Evolutionary conservation across 2,329 filamentous ascomycete species (phyloP).

Genomic region (Aspergillus sergii): DNA sequence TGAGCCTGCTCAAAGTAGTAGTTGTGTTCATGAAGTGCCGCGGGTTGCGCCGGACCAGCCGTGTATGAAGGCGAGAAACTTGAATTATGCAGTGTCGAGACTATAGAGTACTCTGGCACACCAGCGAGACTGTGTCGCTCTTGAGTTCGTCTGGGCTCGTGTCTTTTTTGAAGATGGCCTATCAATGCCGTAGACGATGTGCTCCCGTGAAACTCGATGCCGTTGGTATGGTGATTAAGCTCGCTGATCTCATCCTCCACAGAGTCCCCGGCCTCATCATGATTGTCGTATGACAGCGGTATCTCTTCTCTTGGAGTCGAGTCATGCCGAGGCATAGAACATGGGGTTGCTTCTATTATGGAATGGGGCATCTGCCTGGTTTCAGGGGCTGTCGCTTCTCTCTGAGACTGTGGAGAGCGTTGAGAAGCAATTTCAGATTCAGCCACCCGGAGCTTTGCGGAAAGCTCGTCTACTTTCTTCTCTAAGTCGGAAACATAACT

Average conservation of each 20-base stretch:
- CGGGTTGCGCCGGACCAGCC: slow-evolving; percentile 23
- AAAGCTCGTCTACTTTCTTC: slow-evolving; percentile 35
- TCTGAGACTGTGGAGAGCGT: slow-evolving; percentile 15
- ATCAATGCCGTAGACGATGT: slow-evolving; percentile 51
- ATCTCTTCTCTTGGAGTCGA: slow-evolving; percentile 22
- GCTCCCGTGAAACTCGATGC: slow-evolving; percentile 53
- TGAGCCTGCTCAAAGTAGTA: slow-evolving; percentile 50
- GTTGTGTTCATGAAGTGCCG: slow-evolving; percentile 31
- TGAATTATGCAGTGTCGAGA: slow-evolving; percentile 51
- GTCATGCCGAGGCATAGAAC: slow-evolving; percentile 25
- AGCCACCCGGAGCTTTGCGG: slow-evolving; percentile 26
- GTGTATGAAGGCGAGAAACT: slow-evolving; percentile 41
- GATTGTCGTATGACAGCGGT: slow-evolving; percentile 18
- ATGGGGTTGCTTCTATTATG: slow-evolving; percentile 25
- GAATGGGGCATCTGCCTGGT: slow-evolving; percentile 9
- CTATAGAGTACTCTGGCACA: slow-evolving; percentile 39
- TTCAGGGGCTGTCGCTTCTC: slow-evolving; percentile 1
- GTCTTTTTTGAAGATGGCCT: slow-evolving; percentile 42
- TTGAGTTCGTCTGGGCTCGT: slow-evolving; percentile 25
- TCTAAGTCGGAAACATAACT: slow-evolving; percentile 42
- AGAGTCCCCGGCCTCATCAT: slow-evolving; percentile 29
- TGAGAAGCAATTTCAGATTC: slow-evolving; percentile 22
- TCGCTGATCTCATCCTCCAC: slow-evolving; percentile 45
- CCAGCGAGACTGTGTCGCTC: slow-evolving; percentile 15
- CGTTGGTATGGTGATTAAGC: slow-evolving; percentile 49